These are phyloP conservation scores for Colletotrichum melonis DNA, from an alignment of 2,329 filamentous ascomycete species.

Conservation along the genomic window DNA sequence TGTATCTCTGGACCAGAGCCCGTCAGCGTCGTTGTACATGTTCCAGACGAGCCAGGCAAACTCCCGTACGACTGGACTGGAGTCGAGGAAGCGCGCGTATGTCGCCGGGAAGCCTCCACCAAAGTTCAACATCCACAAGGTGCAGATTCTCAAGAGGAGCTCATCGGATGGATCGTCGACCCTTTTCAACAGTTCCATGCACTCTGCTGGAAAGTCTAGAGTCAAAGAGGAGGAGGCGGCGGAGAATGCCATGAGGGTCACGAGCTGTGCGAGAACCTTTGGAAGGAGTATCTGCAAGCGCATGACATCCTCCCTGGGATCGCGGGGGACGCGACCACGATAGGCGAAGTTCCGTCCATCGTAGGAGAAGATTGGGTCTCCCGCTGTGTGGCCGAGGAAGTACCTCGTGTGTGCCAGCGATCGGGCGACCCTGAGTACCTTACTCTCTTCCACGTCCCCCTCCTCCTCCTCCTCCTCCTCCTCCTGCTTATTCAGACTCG, in stretches of 20 bases:
- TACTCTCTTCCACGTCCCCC: not conserved
- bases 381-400: conserved; percentile 40
- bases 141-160: not conserved
- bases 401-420: not conserved
- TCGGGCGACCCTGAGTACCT: not conserved
- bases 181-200: not conserved
- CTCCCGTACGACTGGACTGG: not conserved
- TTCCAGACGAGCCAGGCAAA: conserved; percentile 19
- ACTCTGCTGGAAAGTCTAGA: not conserved
- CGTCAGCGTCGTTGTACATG: not conserved
- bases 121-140: not conserved
- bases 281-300: conserved; percentile 34
- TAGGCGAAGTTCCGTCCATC: conserved; percentile 30
- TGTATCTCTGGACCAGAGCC: not conserved
- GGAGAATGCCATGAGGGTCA: conserved; percentile 35
- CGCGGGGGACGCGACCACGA: conserved; percentile 40
- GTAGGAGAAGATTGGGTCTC: conserved; percentile 44
- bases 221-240: not conserved
- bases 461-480: not conserved
- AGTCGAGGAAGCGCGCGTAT: conserved; percentile 17
- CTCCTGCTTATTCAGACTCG: not conserved
- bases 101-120: not conserved
- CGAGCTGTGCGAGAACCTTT: conserved; percentile 35
- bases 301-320: conserved; percentile 30
- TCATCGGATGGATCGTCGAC: not conserved